A percentile compares a stretch with the other conserved stretches of the same genome.
These are phyloP conservation scores for Cladosporium colombiae DNA, from an alignment of 2,329 filamentous ascomycete species.

Conservation along the genomic window DNA sequence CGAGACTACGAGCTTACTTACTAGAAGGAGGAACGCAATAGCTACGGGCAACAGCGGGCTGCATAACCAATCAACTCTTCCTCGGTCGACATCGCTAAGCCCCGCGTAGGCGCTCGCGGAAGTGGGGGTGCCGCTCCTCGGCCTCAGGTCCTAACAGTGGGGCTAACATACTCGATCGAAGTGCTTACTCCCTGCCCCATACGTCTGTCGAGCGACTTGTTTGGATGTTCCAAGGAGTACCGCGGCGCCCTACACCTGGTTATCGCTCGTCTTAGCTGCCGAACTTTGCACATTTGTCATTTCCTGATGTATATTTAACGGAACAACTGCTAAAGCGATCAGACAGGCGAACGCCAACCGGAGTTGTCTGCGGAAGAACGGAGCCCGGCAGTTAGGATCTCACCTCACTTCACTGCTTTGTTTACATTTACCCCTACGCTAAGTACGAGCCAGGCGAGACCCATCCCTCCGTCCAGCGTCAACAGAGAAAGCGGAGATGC, in stretches of 20 bases:
- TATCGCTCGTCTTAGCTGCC: background rate
- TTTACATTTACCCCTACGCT: slow-evolving; percentile 14
- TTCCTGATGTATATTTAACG: background rate
- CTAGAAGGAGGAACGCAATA: background rate
- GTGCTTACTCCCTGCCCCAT: background rate
- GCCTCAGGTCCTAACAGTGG: background rate
- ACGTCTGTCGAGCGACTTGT: background rate
- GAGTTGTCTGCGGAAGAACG: slow-evolving; percentile 6
- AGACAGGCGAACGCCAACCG: background rate
- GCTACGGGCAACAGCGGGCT: background rate
- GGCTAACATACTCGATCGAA: background rate
- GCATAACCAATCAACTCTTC: background rate
- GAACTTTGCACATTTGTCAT: background rate
- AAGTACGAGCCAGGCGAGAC: slow-evolving; percentile 2
- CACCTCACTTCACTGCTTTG: background rate
- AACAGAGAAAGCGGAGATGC: slow-evolving; percentile 9
- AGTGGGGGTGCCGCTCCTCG: background rate
- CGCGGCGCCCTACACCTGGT: background rate
- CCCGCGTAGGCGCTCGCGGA: background rate
- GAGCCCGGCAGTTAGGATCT: slow-evolving; percentile 10
- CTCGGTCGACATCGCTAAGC: background rate
- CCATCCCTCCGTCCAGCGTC: background rate
- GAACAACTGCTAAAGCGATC: background rate
- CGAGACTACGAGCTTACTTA: background rate
- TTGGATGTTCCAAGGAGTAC: background rate